Evolutionary conservation across 495 filamentous ascomycete genomes (phyloP), one percentile per base, ranked within the genome.

Genomic region (Haplographium delicatum): DNA sequence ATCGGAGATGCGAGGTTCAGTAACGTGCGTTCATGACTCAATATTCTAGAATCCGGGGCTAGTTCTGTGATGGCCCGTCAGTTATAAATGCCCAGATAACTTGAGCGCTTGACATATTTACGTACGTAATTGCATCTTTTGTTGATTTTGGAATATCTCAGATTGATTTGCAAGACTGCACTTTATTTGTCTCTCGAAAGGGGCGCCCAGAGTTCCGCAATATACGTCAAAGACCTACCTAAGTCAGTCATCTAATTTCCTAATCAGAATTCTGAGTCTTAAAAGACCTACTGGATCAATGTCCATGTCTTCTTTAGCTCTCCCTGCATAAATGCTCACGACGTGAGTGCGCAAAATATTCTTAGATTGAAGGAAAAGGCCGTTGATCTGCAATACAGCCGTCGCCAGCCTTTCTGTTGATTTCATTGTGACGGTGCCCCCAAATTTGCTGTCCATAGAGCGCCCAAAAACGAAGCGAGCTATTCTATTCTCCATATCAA

Each of bases 401-500:
- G 6, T 22, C 4, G 54, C 54, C 22, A 61, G 46, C 7, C 19
- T 45, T 16, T 11, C 33, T 35, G 33, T 35, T 35, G 33, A 35
- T 35, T 35, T 35, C 33, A 35, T 35, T 5, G 33, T 35, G 33
- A 35, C 33, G 4, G 33, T 16, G 13, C 18, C 33, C n/a, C 33
- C 33, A 35, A 35, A 35, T 24, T 54, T 50, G 16, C 53, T 52
- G 35, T 46, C 51, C 15, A 15, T n/a, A 5, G 34, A 16, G 19
- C 39, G 18, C 16, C 38, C 33, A 2, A 34, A 16, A 10, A 26
- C 40, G n/a, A 61, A 44, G 2, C 40, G 25, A n/a, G 48, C 31
- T 9, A 61, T 15, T 22, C 49, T 40, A 26, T 57, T 54, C 44
- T 61, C 44, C 11, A 61, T 48, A 22, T 50, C 28, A 2, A 34